Evolutionary conservation across 345 rosid genomes (phyloP).

Genomic region (Aegle marmelos): DNA sequence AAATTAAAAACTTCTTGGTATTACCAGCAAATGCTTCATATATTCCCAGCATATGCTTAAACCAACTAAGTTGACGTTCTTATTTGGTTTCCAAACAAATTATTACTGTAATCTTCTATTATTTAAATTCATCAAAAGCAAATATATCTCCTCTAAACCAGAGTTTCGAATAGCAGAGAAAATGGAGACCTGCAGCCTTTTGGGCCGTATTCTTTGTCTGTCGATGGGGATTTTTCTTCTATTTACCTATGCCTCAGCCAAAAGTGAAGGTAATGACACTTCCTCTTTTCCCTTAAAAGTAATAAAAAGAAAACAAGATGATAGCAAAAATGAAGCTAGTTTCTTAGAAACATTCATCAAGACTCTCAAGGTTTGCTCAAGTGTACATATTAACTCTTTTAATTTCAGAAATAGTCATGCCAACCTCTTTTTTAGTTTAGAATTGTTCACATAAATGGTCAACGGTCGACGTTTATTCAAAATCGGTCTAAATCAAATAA

Average conservation of each 20-base stretch:
- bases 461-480: too few species aligned
- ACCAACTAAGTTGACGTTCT: neutral
- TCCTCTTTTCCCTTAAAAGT: neutral
- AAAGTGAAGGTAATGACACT: neutral
- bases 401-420: too few species aligned
- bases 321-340: too few species aligned
- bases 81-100: neutral
- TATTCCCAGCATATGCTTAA: slow-evolving; percentile 7
- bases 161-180: neutral
- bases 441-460: too few species aligned
- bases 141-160: neutral
- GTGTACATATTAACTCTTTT: too few species aligned
- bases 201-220: neutral
- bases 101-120: neutral
- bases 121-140: neutral
- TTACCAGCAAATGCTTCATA: neutral
- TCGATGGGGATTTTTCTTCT: neutral
- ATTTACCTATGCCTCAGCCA: neutral
- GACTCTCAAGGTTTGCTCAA: too few species aligned
- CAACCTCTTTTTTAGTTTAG: too few species aligned
- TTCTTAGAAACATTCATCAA: too few species aligned
- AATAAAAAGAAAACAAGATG: neutral
- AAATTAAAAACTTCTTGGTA: neutral
- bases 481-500: too few species aligned
- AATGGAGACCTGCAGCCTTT: neutral